Percentiles rank a stretch among this genome's conserved stretches.
Evolutionary conservation across 352 stramenopile genomes (phyloP).

Genomic region (Peronosclerospora sorghi): DNA sequence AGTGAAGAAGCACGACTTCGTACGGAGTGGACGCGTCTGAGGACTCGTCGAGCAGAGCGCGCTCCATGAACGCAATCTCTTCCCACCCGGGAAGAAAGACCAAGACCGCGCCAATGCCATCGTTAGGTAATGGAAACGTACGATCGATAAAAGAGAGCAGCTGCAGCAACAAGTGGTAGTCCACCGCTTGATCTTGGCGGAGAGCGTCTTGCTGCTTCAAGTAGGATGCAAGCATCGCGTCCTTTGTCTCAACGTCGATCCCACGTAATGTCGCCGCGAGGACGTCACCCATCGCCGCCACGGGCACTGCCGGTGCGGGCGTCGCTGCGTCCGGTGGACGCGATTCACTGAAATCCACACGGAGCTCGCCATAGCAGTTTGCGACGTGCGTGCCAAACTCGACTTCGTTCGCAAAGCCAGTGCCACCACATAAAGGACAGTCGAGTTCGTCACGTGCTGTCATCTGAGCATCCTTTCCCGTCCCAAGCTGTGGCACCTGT

Average conservation of each 20-base stretch:
- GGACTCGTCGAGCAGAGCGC: conserved; percentile 43
- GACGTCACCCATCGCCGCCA: conserved; percentile 23
- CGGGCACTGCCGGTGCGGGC: conserved; percentile 5
- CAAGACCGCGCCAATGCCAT: conserved; percentile 58
- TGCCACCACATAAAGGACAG: conserved; percentile 76
- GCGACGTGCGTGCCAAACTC: conserved; percentile 82
- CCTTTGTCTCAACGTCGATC: conserved; percentile 26
- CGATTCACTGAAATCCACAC: conserved; percentile 5
- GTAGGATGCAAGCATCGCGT: conserved; percentile 37
- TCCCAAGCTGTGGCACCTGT: no score
- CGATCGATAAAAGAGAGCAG: conserved; percentile 51
- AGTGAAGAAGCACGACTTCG: conserved; percentile 66
- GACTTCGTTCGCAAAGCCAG: conserved; percentile 64
- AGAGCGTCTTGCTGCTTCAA: conserved; percentile 50
- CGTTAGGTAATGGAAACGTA: conserved; percentile 36
- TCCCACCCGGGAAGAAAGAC: conserved; percentile 80
- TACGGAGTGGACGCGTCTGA: conserved; percentile 37
- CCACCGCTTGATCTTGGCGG: conserved; percentile 48
- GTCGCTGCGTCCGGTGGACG: conserved; percentile 5
- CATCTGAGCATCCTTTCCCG: no score
- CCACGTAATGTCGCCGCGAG: conserved; percentile 24
- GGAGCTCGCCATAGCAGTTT: conserved; percentile 58
- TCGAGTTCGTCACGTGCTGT: conserved; percentile 22
- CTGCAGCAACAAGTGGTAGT: conserved; percentile 58
- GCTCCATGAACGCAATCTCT: conserved; percentile 74